phyloP scores from a whole-genome alignment of 2,329 filamentous ascomycete genomes.

The Xylariaceae sp. region DNA sequence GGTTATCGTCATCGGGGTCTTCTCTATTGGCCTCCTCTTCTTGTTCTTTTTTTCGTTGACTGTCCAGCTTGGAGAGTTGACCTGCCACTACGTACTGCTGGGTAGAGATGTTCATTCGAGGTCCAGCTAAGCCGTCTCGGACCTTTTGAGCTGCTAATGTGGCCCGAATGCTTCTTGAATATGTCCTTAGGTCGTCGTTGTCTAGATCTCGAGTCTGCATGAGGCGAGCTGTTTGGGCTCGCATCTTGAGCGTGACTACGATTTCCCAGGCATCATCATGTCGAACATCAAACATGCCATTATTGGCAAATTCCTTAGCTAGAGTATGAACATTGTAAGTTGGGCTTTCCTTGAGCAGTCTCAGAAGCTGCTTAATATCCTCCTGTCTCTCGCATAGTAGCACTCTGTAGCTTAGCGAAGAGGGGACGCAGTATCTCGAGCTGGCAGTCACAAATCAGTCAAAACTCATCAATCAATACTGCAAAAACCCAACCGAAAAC shows the following conservation, averaged over 20 bases:
- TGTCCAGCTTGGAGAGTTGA: not conserved
- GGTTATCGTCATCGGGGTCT: not conserved
- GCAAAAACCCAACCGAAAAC: not conserved
- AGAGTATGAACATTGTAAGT: not conserved
- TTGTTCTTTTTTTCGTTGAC: not conserved
- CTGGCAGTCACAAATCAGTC: not conserved
- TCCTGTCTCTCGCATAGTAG: not conserved
- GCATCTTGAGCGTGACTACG: not conserved
- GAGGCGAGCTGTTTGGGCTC: slow-evolving; percentile 5
- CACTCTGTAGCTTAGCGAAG: not conserved
- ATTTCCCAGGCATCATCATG: not conserved
- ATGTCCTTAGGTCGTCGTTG: slow-evolving; percentile 1
- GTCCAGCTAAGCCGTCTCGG: not conserved
- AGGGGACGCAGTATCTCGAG: not conserved
- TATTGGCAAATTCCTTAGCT: not conserved
- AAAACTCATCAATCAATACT: not conserved
- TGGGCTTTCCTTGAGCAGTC: not conserved
- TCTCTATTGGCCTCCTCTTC: not conserved
- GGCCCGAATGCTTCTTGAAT: not conserved
- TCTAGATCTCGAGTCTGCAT: slow-evolving; percentile 21
- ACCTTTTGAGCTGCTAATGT: not conserved
- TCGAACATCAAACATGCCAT: not conserved
- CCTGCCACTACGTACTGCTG: slow-evolving; percentile 16
- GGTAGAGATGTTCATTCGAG: slow-evolving; percentile 1
- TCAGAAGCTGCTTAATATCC: not conserved